These are phyloP conservation scores for Adansonia madagascariensis DNA, from an alignment of 441 rosid genomes.

Conservation along the genomic window DNA sequence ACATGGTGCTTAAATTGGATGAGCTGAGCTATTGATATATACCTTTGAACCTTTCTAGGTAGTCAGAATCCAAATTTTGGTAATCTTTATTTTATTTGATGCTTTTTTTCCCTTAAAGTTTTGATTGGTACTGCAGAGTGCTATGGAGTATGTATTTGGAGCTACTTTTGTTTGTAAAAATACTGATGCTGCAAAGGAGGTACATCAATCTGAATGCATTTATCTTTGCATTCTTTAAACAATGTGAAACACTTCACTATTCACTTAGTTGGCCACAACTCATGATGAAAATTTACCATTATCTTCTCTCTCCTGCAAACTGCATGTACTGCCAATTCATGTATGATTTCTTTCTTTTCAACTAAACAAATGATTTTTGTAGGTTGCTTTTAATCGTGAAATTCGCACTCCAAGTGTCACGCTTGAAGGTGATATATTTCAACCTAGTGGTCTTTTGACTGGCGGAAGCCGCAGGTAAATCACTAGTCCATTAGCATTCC, in stretches of 20 bases:
- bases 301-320: background rate
- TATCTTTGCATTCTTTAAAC: constrained; percentile 10
- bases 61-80: constrained; percentile 20
- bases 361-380: constrained; percentile 24
- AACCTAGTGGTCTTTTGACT: constrained; percentile 94
- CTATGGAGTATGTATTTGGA: constrained; percentile 96
- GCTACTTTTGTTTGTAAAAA: constrained; percentile 93
- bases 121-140: constrained; percentile 59
- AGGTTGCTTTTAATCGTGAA: constrained; percentile 87
- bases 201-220: constrained; percentile 30
- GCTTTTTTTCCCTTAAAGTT: constrained; percentile 28
- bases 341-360: background rate
- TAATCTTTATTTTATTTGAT: background rate
- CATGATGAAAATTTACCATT: constrained; percentile 9
- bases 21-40: background rate
- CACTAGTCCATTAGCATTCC: constrained; percentile 5
- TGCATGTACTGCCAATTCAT: background rate
- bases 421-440: constrained; percentile 93
- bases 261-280: background rate
- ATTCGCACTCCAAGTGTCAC: constrained; percentile 83
- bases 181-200: constrained; percentile 89
- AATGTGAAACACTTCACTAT: constrained; percentile 12
- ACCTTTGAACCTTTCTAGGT: background rate
- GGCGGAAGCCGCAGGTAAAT: constrained; percentile 95
- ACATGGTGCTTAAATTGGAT: background rate